phyloP scores from a whole-genome alignment of 331 rosid genomes.

The Quercus tomentella region DNA sequence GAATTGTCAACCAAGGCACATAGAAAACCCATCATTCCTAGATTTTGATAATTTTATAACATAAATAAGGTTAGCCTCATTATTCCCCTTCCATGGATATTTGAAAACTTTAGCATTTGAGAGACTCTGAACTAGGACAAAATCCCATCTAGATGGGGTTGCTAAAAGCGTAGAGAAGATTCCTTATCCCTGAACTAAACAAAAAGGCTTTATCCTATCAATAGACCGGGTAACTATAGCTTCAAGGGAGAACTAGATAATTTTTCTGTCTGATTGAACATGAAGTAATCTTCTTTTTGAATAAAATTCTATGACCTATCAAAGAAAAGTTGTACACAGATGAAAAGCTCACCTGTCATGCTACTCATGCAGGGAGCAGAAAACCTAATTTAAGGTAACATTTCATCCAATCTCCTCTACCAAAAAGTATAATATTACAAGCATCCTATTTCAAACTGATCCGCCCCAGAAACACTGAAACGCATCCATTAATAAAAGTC shows the following conservation, averaged over 20 bases:
- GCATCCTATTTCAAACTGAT: neutral
- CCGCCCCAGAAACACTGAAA: neutral
- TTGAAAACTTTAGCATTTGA: neutral
- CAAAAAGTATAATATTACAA: neutral
- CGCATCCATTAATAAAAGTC: neutral
- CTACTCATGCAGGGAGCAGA: neutral
- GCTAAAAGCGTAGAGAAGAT: neutral
- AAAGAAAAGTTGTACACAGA: neutral
- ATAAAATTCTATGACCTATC: too few relatives aligned
- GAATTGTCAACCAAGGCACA: neutral
- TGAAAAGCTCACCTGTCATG: neutral
- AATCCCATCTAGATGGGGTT: neutral
- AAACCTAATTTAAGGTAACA: neutral
- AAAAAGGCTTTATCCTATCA: neutral
- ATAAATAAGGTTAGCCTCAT: neutral
- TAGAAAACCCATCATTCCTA: neutral
- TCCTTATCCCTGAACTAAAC: conserved; percentile 1
- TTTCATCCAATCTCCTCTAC: neutral
- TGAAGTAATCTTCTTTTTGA: too few relatives aligned
- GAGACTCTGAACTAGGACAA: neutral
- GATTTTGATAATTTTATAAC: neutral
- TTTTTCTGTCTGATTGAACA: neutral
- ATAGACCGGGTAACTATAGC: neutral
- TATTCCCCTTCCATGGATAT: neutral
- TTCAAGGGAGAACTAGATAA: neutral